Conservation (phyloP, 192 early-diverging fungal species). For the Mortierella alpina region DNA sequence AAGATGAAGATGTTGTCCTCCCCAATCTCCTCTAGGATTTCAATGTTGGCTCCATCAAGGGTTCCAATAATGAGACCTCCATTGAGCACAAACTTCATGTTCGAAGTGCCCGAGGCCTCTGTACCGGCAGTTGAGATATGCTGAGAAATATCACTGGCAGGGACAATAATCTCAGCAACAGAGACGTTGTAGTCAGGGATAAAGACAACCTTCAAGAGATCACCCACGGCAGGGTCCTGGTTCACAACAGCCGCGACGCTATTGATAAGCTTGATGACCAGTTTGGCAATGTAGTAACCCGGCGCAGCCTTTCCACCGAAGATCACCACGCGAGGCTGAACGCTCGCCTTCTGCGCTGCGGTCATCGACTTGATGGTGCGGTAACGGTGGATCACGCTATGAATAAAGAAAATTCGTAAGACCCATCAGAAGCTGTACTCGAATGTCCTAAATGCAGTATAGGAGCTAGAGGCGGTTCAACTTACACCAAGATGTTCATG, state of each 20-base stretch:
- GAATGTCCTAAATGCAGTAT: not conserved
- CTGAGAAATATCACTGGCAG: slow-evolving; percentile 98
- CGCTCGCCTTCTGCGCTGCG: slow-evolving; percentile 69
- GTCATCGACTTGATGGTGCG: slow-evolving; percentile 84
- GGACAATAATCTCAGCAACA: slow-evolving; percentile 94
- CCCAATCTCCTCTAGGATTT: slow-evolving; percentile 96
- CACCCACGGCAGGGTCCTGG: slow-evolving; percentile 81
- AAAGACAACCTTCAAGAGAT: slow-evolving; percentile 94
- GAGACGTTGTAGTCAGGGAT: slow-evolving; percentile 99
- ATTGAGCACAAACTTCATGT: slow-evolving; percentile 99
- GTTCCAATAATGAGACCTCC: slow-evolving; percentile 98
- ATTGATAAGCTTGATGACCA: slow-evolving; percentile 99
- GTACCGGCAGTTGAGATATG: slow-evolving; percentile 99
- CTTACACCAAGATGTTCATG: slow-evolving; percentile 92
- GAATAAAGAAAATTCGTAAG: not conserved
- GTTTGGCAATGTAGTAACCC: slow-evolving; percentile 98
- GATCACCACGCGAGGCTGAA: slow-evolving; percentile 88
- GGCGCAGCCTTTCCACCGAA: slow-evolving; percentile 98
- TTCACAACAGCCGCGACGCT: slow-evolving; percentile 91
- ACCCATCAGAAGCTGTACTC: not conserved
- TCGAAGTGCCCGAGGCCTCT: slow-evolving; percentile 98
- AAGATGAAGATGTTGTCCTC: slow-evolving; percentile 99
- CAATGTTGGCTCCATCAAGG: slow-evolving; percentile 98
- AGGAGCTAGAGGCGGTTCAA: not conserved
- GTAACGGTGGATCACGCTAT: slow-evolving; percentile 93